A percentile compares a stretch with the other conserved stretches of the same genome.
These are phyloP conservation scores for Populus nigra DNA, from an alignment of 345 rosid species.

Conservation along the genomic window DNA sequence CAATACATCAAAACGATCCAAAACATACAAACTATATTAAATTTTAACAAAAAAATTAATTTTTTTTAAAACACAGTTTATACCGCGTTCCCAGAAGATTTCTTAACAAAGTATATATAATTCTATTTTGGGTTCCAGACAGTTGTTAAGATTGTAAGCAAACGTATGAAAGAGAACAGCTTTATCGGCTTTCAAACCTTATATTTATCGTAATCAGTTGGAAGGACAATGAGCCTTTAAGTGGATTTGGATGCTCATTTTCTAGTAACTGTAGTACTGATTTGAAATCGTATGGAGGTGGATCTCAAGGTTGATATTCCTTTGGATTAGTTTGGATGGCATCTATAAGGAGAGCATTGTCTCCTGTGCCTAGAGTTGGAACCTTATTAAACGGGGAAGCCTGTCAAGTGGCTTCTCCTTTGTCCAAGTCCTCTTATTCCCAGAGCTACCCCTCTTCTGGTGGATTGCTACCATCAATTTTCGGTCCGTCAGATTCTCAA, in stretches of 20 bases:
- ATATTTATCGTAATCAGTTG: not conserved
- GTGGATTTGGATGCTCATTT: slow-evolving; percentile 16
- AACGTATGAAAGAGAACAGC: slow-evolving; percentile 1
- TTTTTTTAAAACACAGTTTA: no score
- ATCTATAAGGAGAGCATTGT: slow-evolving; percentile 57
- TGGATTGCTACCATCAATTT: slow-evolving; percentile 40
- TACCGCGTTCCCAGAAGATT: no score
- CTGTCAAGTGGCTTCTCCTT: slow-evolving; percentile 50
- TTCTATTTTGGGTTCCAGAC: not conserved
- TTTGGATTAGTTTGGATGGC: slow-evolving; percentile 46
- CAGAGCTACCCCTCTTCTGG: slow-evolving; percentile 32
- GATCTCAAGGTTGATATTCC: not conserved
- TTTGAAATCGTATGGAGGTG: not conserved
- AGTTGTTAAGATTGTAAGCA: not conserved
- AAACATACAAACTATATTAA: no score
- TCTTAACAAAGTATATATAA: no score
- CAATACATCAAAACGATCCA: no score
- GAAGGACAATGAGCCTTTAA: not conserved
- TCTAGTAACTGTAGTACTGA: not conserved
- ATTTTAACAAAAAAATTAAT: no score
- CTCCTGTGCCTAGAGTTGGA: slow-evolving; percentile 53
- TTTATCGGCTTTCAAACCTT: not conserved
- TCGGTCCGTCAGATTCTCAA: slow-evolving; percentile 42
- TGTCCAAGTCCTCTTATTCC: slow-evolving; percentile 42
- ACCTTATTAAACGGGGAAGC: slow-evolving; percentile 43